Base-by-base conservation (phyloP, 805 yeast genomes). In the Nakazawaea wyomingensis region DNA sequence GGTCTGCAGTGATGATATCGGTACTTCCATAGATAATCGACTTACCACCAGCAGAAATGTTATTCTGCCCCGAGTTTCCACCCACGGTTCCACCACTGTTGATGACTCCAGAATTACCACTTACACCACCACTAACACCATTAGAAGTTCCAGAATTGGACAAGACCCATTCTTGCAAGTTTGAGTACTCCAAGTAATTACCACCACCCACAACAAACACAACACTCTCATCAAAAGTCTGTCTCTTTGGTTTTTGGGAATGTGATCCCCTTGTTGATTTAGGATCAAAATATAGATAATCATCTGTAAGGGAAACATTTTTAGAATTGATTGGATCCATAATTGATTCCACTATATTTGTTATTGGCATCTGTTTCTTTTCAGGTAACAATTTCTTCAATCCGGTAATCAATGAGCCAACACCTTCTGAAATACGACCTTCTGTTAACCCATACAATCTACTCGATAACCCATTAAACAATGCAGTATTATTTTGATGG, bases 121-220 rank as follows among this genome's bases (percentile, higher is more conserved):
- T n/a, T n/a, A n/a, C n/a, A n/a, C n/a, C n/a, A n/a, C n/a, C n/a
- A n/a, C n/a, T 11, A 24, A 8, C 11, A 8, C 27, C 27, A 9
- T 8, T 3, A 24, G 27, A 9, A 11, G 8, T 24, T 8, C 27
- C 27, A 40, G 56, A 62, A 32, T 70, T 67, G 36, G 51, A 56
- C 13, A 63, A 59, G 0, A 79, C 77, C 95, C 96, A 90, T 61
- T 90, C 96, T 61, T 87, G 95, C 56, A 93, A 73, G 56, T 91
- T 91, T 47, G 90, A 95, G 59, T 91, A 93, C 65, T 93, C 99
- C 49, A 86, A 66, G 59, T 89, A 93, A 62, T 87, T 90, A 37
- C 98, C 98, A 28, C 99, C 99, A 20, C 99, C 99, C 44, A 93
- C 90, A 41, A 90, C 87, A 61, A 93, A 93, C 17, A 93, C 96